Conservation (phyloP, 176 grass and related monocot species). For the Juncus effusus region DNA sequence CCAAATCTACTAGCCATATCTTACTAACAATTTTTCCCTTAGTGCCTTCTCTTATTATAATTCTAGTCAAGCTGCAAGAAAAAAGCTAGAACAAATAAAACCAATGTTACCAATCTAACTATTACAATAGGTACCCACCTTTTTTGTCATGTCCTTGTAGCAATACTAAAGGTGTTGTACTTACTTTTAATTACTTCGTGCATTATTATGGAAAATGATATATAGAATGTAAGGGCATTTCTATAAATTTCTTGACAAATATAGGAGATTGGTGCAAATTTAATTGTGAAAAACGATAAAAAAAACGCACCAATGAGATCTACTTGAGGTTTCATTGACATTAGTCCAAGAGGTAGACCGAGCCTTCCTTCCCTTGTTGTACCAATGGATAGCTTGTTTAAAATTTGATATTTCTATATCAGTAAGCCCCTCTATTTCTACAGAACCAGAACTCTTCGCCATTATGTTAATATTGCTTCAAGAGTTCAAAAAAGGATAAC, state of each 20-base stretch:
- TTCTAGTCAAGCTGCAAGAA: slow-evolving; percentile 93
- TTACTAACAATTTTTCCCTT: slow-evolving; percentile 56
- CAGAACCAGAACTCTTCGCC: slow-evolving; percentile 47
- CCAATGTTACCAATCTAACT: slow-evolving; percentile 30
- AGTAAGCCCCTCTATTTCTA: slow-evolving; percentile 79
- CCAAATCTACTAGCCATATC: slow-evolving; percentile 84
- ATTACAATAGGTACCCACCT: background rate
- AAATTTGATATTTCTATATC: slow-evolving; percentile 44
- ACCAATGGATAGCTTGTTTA: slow-evolving; percentile 74
- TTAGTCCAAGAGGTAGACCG: slow-evolving; percentile 81
- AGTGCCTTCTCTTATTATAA: slow-evolving; percentile 54
- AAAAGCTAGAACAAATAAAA: slow-evolving; percentile 81
- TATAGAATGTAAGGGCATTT: background rate
- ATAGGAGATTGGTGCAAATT: background rate
- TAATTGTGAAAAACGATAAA: slow-evolving; percentile 1
- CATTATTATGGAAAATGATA: background rate
- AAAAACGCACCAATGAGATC: slow-evolving; percentile 85
- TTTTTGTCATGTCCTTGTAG: too few relatives aligned
- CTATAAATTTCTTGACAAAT: too few relatives aligned
- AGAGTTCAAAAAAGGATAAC: background rate
- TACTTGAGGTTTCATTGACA: slow-evolving; percentile 83
- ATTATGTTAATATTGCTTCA: slow-evolving; percentile 71
- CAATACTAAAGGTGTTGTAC: too few relatives aligned
- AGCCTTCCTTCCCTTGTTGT: slow-evolving; percentile 59
- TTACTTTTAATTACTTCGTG: too few relatives aligned